Evolutionary conservation across 1,284 basidiomycete species (phyloP).

Genomic region (Microbotryum lychnidis-dioicae): DNA sequence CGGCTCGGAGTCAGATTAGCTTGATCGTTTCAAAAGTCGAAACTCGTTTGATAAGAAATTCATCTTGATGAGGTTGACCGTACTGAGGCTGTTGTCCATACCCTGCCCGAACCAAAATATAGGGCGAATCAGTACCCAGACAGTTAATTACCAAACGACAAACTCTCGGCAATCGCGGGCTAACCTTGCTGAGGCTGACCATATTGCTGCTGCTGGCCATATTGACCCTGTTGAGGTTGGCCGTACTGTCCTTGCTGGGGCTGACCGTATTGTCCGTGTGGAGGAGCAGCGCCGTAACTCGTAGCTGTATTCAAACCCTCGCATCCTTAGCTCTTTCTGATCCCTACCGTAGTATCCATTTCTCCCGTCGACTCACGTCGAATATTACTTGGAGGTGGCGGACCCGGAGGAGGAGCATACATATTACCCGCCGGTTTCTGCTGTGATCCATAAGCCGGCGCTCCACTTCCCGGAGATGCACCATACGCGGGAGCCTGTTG

Average conservation of each 20-base stretch:
- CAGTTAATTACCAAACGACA: too few relatives aligned
- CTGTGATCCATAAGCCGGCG: not conserved
- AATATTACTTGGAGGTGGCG: not conserved
- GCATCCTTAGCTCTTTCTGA: too few relatives aligned
- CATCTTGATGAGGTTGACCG: constrained; percentile 14
- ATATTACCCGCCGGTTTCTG: not conserved
- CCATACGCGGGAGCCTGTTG: not conserved
- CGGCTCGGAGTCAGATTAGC: not conserved
- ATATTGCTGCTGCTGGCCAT: constrained; percentile 18
- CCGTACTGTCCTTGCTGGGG: constrained; percentile 16
- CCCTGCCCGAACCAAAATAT: constrained; percentile 8
- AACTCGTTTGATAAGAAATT: not conserved
- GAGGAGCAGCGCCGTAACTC: too few relatives aligned
- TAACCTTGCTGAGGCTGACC: constrained; percentile 15
- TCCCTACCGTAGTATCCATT: too few relatives aligned
- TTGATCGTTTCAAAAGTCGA: not conserved
- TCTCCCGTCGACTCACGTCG: too few relatives aligned
- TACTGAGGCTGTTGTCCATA: constrained; percentile 19
- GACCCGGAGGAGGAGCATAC: not conserved
- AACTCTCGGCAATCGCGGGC: too few relatives aligned
- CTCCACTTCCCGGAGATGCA: not conserved
- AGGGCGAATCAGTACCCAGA: too few relatives aligned
- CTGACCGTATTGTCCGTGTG: constrained; percentile 3
- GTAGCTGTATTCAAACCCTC: too few relatives aligned
- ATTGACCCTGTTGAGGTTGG: constrained; percentile 15